Evolutionary conservation across 331 rosid species (phyloP).

Genomic region (Arachis monticola): DNA sequence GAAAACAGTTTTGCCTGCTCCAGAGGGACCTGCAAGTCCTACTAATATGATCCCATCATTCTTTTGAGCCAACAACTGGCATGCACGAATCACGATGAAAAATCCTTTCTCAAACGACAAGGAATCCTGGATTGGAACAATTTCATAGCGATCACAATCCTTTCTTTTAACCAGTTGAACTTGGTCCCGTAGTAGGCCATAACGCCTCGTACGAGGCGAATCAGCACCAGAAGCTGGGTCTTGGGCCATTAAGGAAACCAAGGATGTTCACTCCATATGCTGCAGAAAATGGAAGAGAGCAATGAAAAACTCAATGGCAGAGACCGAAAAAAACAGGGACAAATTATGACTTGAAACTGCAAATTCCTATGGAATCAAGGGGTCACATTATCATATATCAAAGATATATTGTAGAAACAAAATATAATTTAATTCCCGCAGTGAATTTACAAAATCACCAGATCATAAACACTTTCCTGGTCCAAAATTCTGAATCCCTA

Average conservation of each 20-base stretch:
- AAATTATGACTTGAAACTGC: constrained; percentile 21
- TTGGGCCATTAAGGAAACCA: constrained; percentile 63
- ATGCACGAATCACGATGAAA: constrained; percentile 92
- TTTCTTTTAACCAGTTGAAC: constrained; percentile 80
- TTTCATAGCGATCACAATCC: constrained; percentile 83
- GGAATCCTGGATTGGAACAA: constrained; percentile 72
- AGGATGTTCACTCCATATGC: constrained; percentile 32
- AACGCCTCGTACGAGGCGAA: constrained; percentile 65
- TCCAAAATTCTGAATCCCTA: constrained; percentile 1
- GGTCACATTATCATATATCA: constrained; percentile 25
- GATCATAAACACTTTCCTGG: background rate
- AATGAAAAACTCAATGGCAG: constrained; percentile 30
- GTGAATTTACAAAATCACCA: background rate
- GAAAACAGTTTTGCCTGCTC: constrained; percentile 97
- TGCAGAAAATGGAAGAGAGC: constrained; percentile 37
- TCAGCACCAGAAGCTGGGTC: constrained; percentile 65
- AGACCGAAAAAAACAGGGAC: constrained; percentile 1
- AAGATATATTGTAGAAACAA: constrained; percentile 19
- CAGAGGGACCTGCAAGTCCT: constrained; percentile 99
- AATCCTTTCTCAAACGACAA: constrained; percentile 97
- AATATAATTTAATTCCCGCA: background rate
- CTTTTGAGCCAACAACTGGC: constrained; percentile 92
- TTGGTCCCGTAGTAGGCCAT: constrained; percentile 87
- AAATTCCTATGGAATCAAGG: constrained; percentile 28
- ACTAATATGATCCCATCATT: constrained; percentile 84